phyloP scores from a whole-genome alignment of 257 asterid species.

The Plantago elongata region DNA sequence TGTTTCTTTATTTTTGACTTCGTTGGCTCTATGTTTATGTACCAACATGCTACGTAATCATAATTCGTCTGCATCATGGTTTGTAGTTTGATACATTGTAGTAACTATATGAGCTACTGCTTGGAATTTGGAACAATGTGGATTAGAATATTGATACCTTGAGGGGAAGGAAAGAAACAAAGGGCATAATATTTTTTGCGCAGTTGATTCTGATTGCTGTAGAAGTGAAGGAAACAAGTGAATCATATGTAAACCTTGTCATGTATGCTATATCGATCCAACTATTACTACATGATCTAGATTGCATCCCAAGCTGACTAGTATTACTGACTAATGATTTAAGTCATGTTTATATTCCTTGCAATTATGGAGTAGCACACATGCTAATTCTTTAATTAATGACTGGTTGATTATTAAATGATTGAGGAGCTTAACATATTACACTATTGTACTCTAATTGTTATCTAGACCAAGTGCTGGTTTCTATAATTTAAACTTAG shows the following conservation, averaged over 20 bases:
- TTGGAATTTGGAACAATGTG: slow-evolving; percentile 12
- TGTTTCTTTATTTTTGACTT: background rate
- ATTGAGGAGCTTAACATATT: background rate
- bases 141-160: background rate
- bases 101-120: background rate
- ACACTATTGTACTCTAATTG: background rate
- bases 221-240: slow-evolving; percentile 4
- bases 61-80: background rate
- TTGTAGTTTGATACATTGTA: background rate
- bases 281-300: background rate
- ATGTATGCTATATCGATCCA: too few species aligned
- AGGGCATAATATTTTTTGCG: background rate
- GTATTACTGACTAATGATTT: background rate
- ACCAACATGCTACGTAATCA: background rate
- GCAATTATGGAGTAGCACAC: background rate
- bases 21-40: background rate
- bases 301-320: background rate
- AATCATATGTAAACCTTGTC: background rate
- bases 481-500: background rate
- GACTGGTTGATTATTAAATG: background rate
- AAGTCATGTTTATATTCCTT: slow-evolving; percentile 7
- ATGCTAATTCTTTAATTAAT: background rate
- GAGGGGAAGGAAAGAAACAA: slow-evolving; percentile 4
- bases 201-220: slow-evolving; percentile 4
- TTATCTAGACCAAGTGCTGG: background rate